Percentiles rank a stretch among this genome's conserved stretches.
These are phyloP conservation scores for Conticribra weissflogii DNA, from an alignment of 108 stramenopile genomes.

Conservation along the genomic window DNA sequence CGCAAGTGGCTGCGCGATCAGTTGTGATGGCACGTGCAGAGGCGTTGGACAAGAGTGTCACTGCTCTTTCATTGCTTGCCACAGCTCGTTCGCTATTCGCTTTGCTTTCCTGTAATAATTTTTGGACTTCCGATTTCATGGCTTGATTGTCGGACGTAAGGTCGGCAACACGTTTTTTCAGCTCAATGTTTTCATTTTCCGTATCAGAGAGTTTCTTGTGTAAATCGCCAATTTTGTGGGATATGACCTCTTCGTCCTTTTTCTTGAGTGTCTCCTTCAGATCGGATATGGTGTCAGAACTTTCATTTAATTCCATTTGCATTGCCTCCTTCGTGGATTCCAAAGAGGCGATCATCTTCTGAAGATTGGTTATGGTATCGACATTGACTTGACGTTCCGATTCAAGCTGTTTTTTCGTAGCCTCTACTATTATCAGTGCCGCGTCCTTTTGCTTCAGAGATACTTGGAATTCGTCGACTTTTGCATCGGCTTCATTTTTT, in stretches of 20 bases:
- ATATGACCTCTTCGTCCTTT: conserved; percentile 1
- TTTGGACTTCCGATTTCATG: conserved; percentile 30
- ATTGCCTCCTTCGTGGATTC: conserved; percentile 23
- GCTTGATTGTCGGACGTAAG: conserved; percentile 27
- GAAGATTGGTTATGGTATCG: conserved; percentile 29
- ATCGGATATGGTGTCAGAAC: conserved; percentile 6
- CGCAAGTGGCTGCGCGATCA: conserved; percentile 22
- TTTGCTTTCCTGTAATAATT: conserved; percentile 25
- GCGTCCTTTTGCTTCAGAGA: conserved; percentile 21
- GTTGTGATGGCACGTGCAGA: conserved; percentile 9
- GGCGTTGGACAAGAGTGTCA: background rate
- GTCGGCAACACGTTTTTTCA: conserved; percentile 27
- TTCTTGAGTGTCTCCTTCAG: conserved; percentile 18
- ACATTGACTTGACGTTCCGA: conserved; percentile 34
- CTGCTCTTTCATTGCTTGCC: background rate
- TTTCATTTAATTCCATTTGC: conserved; percentile 34
- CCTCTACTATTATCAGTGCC: conserved; percentile 4
- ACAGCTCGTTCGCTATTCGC: background rate
- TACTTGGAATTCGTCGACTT: conserved; percentile 9
- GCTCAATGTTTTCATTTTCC: conserved; percentile 22
- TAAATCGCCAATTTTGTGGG: conserved; percentile 6
- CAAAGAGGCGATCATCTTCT: conserved; percentile 29
- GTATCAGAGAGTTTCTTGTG: conserved; percentile 16
- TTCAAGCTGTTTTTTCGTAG: conserved; percentile 1
- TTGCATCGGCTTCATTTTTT: conserved; percentile 2